These are phyloP conservation scores for Talaromyces sp. DNA, from an alignment of 2,329 filamentous ascomycete genomes.

Conservation along the genomic window DNA sequence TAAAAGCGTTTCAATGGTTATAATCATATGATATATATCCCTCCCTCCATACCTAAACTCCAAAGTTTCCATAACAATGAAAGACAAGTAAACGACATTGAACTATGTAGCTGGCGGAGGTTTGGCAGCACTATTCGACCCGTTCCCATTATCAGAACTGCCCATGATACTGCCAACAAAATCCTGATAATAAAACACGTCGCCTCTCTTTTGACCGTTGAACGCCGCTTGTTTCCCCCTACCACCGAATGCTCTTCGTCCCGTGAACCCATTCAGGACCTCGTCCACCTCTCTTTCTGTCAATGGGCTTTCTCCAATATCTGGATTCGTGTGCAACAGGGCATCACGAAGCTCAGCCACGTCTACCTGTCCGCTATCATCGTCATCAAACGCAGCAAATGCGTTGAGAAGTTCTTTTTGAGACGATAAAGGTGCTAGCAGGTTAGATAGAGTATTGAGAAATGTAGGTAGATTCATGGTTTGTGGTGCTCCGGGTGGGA, in stretches of 20 bases:
- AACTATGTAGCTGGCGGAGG: background rate
- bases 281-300: slow-evolving; percentile 74
- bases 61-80: background rate
- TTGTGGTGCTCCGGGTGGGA: slow-evolving; percentile 65
- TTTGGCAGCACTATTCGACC: slow-evolving; percentile 13
- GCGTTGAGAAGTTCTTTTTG: slow-evolving; percentile 78
- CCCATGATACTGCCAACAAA: slow-evolving; percentile 71
- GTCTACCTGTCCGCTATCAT: slow-evolving; percentile 90
- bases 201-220: slow-evolving; percentile 61
- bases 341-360: slow-evolving; percentile 76
- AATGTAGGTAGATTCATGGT: slow-evolving; percentile 81
- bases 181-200: slow-evolving; percentile 90
- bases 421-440: slow-evolving; percentile 69
- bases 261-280: slow-evolving; percentile 81
- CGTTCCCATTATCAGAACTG: slow-evolving; percentile 34
- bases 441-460: slow-evolving; percentile 71
- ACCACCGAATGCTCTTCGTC: slow-evolving; percentile 73
- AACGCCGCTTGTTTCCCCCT: slow-evolving; percentile 42
- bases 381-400: slow-evolving; percentile 91
- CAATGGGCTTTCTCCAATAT: slow-evolving; percentile 60
- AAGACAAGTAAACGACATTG: background rate
- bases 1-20: background rate
- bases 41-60: background rate
- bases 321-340: slow-evolving; percentile 73
- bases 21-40: background rate